These are phyloP conservation scores for Crithidia acanthocephali DNA, from an alignment of 208 protist genomes.

Conservation along the genomic window DNA sequence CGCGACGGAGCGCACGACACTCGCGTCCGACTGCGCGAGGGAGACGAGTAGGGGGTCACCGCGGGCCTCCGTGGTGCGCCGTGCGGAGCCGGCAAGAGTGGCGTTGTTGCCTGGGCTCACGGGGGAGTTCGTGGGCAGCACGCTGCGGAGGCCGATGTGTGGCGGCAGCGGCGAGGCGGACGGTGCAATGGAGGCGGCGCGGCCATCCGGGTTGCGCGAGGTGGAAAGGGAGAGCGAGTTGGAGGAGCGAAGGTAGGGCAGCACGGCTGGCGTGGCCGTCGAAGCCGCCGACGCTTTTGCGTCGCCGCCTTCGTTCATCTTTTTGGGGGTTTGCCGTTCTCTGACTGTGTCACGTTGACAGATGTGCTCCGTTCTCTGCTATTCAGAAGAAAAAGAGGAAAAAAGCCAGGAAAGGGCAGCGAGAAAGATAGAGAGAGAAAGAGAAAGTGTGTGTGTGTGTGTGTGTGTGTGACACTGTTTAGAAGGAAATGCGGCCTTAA, in stretches of 20 bases:
- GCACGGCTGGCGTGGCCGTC: slow-evolving; percentile 5
- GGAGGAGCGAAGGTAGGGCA: slow-evolving; percentile 19
- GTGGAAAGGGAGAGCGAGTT: background rate
- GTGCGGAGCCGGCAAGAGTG: background rate
- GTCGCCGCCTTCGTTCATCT: slow-evolving; percentile 6
- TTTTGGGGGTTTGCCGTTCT: background rate
- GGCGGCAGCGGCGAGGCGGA: background rate
- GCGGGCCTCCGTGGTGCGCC: background rate
- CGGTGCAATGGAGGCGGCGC: background rate
- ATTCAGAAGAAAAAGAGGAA: slow-evolving; percentile 34
- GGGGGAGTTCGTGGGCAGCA: background rate
- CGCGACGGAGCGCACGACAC: slow-evolving; percentile 46
- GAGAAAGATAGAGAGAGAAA: slow-evolving; percentile 16
- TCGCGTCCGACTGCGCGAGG: slow-evolving; percentile 65
- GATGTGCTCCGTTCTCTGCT: background rate
- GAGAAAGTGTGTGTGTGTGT: too few species aligned
- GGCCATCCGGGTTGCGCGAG: background rate
- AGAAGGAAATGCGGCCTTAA: too few species aligned
- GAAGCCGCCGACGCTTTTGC: background rate
- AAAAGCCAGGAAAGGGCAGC: slow-evolving; percentile 8
- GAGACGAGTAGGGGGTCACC: slow-evolving; percentile 57
- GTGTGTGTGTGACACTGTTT: too few species aligned
- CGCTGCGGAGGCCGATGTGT: background rate
- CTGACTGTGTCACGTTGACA: too few species aligned
- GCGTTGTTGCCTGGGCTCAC: background rate